phyloP scores from a whole-genome alignment of 2,329 filamentous ascomycete species.

The Ophiognomonia clavigignenti-juglandacearum region DNA sequence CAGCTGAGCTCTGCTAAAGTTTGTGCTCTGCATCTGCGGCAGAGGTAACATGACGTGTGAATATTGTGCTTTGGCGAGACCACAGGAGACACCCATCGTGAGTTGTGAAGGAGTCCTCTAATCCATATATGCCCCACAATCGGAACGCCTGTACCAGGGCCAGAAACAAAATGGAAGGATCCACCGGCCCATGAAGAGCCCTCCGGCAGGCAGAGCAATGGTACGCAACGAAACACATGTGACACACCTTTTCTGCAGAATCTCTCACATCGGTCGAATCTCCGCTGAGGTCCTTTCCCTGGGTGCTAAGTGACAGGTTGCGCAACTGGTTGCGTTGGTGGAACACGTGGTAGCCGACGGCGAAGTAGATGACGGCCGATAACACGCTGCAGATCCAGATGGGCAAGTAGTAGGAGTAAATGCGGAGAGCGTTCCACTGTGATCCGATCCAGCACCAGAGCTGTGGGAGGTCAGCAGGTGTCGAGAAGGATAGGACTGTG shows the following conservation, averaged over 20 bases:
- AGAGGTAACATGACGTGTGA: neutral
- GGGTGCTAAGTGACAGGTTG: conserved; percentile 47
- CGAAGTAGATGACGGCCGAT: conserved; percentile 49
- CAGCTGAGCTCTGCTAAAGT: too few relatives aligned
- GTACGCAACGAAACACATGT: conserved; percentile 6
- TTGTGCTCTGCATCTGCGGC: neutral
- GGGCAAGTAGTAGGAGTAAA: conserved; percentile 57
- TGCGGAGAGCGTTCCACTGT: conserved; percentile 50
- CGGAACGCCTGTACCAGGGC: too few relatives aligned
- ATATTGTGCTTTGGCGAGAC: neutral
- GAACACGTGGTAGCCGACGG: conserved; percentile 57
- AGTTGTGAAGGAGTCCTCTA: neutral
- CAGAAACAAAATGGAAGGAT: too few relatives aligned
- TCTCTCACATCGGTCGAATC: conserved; percentile 18
- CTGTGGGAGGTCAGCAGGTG: conserved; percentile 26
- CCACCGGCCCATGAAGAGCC: neutral
- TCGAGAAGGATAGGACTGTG: neutral
- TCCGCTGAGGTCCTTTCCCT: conserved; percentile 24
- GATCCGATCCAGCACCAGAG: conserved; percentile 59
- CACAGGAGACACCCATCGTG: neutral
- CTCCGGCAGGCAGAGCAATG: conserved; percentile 1
- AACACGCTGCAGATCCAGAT: conserved; percentile 56
- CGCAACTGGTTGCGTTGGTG: conserved; percentile 50
- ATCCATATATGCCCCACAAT: neutral
- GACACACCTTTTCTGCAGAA: conserved; percentile 16